Conservation (phyloP, 148 eudicot species). For the Rhododendron henanense region DNA sequence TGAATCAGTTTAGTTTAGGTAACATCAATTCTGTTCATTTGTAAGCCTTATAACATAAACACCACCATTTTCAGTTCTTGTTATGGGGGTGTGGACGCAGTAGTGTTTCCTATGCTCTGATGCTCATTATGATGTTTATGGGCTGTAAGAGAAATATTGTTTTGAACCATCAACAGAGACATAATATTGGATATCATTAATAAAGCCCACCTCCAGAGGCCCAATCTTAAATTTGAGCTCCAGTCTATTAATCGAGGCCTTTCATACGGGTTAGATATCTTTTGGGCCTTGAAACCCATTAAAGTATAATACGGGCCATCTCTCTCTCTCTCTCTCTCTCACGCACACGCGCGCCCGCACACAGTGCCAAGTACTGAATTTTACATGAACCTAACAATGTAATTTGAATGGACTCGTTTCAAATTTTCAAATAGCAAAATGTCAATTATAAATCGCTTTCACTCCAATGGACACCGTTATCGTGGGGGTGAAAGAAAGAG, state of each 20-base stretch:
- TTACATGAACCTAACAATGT: too few species aligned
- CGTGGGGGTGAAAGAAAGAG: background rate
- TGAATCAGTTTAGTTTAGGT: too few species aligned
- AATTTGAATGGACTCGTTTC: background rate
- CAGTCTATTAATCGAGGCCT: background rate
- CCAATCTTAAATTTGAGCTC: background rate
- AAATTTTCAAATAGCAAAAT: background rate
- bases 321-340: background rate
- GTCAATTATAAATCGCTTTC: background rate
- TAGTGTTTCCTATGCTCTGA: too few species aligned
- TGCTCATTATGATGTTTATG: too few species aligned
- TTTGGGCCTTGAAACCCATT: background rate
- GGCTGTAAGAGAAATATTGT: too few species aligned
- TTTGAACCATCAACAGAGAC: too few species aligned
- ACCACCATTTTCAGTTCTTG: too few species aligned
- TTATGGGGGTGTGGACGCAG: too few species aligned
- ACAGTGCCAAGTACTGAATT: too few species aligned
- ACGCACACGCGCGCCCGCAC: too few species aligned
- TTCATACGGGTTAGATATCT: background rate
- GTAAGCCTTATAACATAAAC: too few species aligned
- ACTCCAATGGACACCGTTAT: background rate
- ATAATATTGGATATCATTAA: background rate
- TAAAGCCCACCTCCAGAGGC: background rate
- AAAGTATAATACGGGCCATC: background rate
- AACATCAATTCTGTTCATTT: too few species aligned